Conservation (phyloP, 495 filamentous ascomycete genomes). For the Poronia punctata region DNA sequence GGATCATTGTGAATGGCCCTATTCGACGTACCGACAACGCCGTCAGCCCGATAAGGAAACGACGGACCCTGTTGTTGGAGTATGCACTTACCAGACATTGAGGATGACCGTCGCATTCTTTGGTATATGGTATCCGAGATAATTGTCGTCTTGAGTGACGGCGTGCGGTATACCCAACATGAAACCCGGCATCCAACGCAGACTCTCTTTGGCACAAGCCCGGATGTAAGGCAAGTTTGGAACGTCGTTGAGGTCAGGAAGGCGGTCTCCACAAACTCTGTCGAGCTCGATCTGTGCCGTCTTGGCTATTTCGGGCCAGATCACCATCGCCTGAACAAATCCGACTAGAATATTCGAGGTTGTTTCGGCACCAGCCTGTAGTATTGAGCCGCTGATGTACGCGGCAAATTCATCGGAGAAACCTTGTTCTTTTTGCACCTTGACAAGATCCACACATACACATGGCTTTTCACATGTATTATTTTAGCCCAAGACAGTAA, state of each 20-base stretch:
- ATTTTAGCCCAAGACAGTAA: no score
- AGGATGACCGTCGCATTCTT: slow-evolving; percentile 39
- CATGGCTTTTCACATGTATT: no score
- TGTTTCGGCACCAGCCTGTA: slow-evolving; percentile 51
- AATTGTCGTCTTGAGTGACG: slow-evolving; percentile 44
- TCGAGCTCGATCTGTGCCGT: slow-evolving; percentile 49
- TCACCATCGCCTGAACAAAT: slow-evolving; percentile 52
- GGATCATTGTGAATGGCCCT: slow-evolving; percentile 33
- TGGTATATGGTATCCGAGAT: slow-evolving; percentile 45
- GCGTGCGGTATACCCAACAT: slow-evolving; percentile 52
- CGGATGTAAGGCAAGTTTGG: slow-evolving; percentile 45
- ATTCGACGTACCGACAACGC: neutral
- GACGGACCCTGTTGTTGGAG: neutral
- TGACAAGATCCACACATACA: slow-evolving; percentile 25
- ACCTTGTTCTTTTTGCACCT: slow-evolving; percentile 23
- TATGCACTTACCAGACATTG: slow-evolving; percentile 36
- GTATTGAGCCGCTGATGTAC: slow-evolving; percentile 39
- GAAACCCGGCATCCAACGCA: slow-evolving; percentile 53
- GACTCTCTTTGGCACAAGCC: slow-evolving; percentile 45
- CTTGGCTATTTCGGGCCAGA: slow-evolving; percentile 36
- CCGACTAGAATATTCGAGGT: slow-evolving; percentile 39
- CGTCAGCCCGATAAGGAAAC: neutral
- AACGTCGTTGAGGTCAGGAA: slow-evolving; percentile 47
- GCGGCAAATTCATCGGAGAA: slow-evolving; percentile 29
- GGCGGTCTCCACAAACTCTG: slow-evolving; percentile 36